Percentiles rank a stretch among this genome's conserved stretches.
phyloP scores from a whole-genome alignment of 768 basidiomycete species.

The Filobasidium wieringae region DNA sequence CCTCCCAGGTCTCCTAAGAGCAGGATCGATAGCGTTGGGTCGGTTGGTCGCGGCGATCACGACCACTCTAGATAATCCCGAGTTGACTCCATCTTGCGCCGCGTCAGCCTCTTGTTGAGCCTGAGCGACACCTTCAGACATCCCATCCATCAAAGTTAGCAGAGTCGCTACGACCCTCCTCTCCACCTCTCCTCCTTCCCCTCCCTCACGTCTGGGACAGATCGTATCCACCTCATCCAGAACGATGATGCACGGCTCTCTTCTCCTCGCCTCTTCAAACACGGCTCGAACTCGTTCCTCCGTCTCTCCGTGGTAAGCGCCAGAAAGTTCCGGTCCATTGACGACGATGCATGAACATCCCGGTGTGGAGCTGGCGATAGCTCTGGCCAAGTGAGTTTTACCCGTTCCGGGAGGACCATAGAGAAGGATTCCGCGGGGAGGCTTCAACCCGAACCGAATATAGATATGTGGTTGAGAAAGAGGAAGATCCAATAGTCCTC shows the following conservation, averaged over 20 bases:
- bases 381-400: slow-evolving; percentile 90
- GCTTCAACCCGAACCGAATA: slow-evolving; percentile 72
- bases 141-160: slow-evolving; percentile 84
- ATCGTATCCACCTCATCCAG: slow-evolving; percentile 93
- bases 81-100: background rate
- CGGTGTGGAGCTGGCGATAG: slow-evolving; percentile 71
- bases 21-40: slow-evolving; percentile 90
- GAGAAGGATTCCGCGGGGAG: slow-evolving; percentile 86
- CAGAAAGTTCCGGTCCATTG: slow-evolving; percentile 88
- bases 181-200: slow-evolving; percentile 87
- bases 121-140: slow-evolving; percentile 44
- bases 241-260: slow-evolving; percentile 84
- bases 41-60: slow-evolving; percentile 94
- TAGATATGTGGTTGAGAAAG: slow-evolving; percentile 71
- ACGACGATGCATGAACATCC: slow-evolving; percentile 79
- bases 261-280: slow-evolving; percentile 67
- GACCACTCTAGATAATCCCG: slow-evolving; percentile 51
- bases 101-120: slow-evolving; percentile 41
- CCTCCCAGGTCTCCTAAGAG: slow-evolving; percentile 72
- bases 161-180: slow-evolving; percentile 90
- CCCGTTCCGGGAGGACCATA: slow-evolving; percentile 96
- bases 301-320: slow-evolving; percentile 94
- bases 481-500: slow-evolving; percentile 74
- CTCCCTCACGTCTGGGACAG: slow-evolving; percentile 78
- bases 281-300: slow-evolving; percentile 81